A percentile compares a stretch with the other conserved stretches of the same genome.
phyloP scores from a whole-genome alignment of 1,284 basidiomycete species.

The Malassezia globosa region DNA sequence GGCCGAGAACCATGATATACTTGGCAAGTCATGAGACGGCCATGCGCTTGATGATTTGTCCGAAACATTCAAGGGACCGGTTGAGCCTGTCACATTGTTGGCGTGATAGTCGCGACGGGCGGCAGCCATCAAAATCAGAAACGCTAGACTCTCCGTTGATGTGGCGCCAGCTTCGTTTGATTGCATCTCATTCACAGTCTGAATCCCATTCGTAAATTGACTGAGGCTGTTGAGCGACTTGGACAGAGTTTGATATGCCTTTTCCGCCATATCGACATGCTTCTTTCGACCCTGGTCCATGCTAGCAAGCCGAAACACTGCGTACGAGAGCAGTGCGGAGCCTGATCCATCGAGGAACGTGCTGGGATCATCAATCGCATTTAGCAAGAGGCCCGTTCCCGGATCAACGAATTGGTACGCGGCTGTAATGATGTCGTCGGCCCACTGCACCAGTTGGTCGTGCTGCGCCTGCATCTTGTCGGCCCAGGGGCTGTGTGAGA shows the following conservation, averaged over 20 bases:
- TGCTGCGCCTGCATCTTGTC: conserved; percentile 54
- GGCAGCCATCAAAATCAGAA: conserved; percentile 32
- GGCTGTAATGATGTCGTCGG: conserved; percentile 60
- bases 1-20: too few relatives aligned
- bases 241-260: conserved; percentile 28
- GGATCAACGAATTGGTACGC: conserved; percentile 56
- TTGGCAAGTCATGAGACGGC: too few relatives aligned
- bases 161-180: conserved; percentile 26
- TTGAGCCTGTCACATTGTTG: conserved; percentile 9
- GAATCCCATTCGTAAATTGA: conserved; percentile 19
- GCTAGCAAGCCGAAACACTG: conserved; percentile 34
- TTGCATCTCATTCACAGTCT: conserved; percentile 32
- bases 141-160: conserved; percentile 33
- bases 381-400: conserved; percentile 30
- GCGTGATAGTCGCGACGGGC: conserved; percentile 33
- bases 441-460: conserved; percentile 58
- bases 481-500: conserved; percentile 56
- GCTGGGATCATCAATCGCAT: conserved; percentile 31
- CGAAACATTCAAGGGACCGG: conserved; percentile 4
- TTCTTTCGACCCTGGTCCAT: conserved; percentile 21
- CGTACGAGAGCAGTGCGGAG: conserved; percentile 34
- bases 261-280: conserved; percentile 24
- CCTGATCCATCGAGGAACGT: conserved; percentile 34
- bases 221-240: conserved; percentile 23
- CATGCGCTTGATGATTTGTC: too few relatives aligned